Conservation (phyloP, 225 moss, liverwort and hornwort species). For the Neckera pumila region DNA sequence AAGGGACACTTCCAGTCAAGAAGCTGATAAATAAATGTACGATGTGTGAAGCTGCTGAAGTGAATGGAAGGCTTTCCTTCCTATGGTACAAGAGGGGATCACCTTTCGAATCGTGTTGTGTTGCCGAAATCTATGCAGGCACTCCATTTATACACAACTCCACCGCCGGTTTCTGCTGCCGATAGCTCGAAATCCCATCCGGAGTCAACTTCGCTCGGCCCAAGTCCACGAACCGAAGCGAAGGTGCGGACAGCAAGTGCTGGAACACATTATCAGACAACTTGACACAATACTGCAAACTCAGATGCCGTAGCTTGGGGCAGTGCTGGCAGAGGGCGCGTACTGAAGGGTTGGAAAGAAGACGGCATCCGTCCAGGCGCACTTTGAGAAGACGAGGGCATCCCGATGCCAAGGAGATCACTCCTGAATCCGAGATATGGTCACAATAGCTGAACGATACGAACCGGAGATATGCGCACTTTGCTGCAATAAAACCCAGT, state of each 20-base stretch:
- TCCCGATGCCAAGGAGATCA: slow-evolving; percentile 47
- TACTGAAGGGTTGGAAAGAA: slow-evolving; percentile 62
- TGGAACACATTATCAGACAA: slow-evolving; percentile 72
- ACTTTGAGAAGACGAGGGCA: slow-evolving; percentile 65
- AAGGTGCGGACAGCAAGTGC: slow-evolving; percentile 51
- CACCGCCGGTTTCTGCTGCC: slow-evolving; percentile 34
- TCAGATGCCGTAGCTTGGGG: slow-evolving; percentile 56
- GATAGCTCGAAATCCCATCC: slow-evolving; percentile 20
- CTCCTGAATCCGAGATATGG: slow-evolving; percentile 52
- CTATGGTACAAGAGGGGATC: slow-evolving; percentile 1
- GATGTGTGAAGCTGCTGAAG: neutral
- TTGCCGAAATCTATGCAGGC: neutral
- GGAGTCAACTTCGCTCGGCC: slow-evolving; percentile 48
- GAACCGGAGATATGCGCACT: slow-evolving; percentile 40
- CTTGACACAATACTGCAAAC: slow-evolving; percentile 59
- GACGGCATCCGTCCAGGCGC: slow-evolving; percentile 57
- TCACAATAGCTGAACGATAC: slow-evolving; percentile 58
- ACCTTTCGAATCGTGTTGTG: neutral
- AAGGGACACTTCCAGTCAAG: neutral
- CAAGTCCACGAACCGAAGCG: slow-evolving; percentile 57
- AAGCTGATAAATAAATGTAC: neutral
- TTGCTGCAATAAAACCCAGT: slow-evolving; percentile 31
- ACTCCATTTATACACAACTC: slow-evolving; percentile 51
- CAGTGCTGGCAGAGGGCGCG: slow-evolving; percentile 56
- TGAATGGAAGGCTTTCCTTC: slow-evolving; percentile 6